Conservation (phyloP, 2,329 filamentous ascomycete genomes). For the Polytolypa hystricis region DNA sequence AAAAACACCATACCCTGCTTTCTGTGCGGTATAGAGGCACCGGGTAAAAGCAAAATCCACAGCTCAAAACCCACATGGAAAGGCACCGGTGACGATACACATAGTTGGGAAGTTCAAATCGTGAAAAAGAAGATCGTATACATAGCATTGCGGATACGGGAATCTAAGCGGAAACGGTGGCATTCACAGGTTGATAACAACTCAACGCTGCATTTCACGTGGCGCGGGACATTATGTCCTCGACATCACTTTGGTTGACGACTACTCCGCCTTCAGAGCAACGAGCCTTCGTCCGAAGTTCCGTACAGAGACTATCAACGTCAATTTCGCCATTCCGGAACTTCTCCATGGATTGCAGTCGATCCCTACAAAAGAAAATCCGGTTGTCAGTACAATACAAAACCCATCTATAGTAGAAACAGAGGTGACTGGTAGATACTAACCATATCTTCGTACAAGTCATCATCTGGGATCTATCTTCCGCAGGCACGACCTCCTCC, state of each 20-base stretch:
- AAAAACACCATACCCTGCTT: too few species aligned
- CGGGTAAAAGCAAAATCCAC: too few species aligned
- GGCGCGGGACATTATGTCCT: slow-evolving; percentile 53
- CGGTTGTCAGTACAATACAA: slow-evolving; percentile 1
- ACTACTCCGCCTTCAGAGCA: slow-evolving; percentile 84
- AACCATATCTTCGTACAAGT: slow-evolving; percentile 92
- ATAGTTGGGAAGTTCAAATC: too few species aligned
- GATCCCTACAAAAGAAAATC: slow-evolving; percentile 54
- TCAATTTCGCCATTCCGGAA: slow-evolving; percentile 88
- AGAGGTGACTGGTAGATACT: slow-evolving; percentile 24
- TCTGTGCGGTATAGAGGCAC: too few species aligned
- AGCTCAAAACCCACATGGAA: too few species aligned
- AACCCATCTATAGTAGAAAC: background rate
- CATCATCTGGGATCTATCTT: slow-evolving; percentile 53
- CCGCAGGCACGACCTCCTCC: slow-evolving; percentile 55
- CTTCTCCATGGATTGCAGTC: slow-evolving; percentile 72
- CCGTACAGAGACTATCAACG: slow-evolving; percentile 81
- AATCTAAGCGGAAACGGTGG: too few species aligned
- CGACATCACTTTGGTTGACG: slow-evolving; percentile 79
- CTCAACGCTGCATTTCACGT: slow-evolving; percentile 17
- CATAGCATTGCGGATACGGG: too few species aligned
- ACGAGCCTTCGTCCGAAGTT: slow-evolving; percentile 89
- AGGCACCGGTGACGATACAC: too few species aligned
- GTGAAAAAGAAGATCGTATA: too few species aligned
- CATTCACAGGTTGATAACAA: too few species aligned